phyloP scores from a whole-genome alignment of 345 rosid species.

The Syzygium oleosum region DNA sequence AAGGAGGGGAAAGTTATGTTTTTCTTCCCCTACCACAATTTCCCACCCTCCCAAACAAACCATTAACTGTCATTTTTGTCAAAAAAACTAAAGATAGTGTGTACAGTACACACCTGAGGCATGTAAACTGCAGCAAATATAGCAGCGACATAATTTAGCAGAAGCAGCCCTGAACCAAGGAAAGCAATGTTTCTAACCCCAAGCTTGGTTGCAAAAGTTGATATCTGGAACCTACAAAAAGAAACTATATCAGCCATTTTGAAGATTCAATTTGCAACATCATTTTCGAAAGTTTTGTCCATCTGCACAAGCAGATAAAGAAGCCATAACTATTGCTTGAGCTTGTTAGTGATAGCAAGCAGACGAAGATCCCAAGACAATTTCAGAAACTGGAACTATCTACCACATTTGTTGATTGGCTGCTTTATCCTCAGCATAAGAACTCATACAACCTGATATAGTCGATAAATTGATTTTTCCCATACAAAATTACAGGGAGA shows the following conservation, averaged over 20 bases:
- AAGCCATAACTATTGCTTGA: neutral
- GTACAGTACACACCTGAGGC: conserved; percentile 59
- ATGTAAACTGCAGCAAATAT: conserved; percentile 67
- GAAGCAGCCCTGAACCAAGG: conserved; percentile 79
- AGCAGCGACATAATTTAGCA: conserved; percentile 73
- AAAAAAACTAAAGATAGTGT: neutral
- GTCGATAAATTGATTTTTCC: neutral
- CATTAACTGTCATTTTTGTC: neutral
- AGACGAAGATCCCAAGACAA: neutral
- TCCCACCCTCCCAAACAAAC: neutral
- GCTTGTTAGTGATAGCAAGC: neutral
- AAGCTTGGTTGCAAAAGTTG: conserved; percentile 86
- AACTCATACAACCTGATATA: neutral
- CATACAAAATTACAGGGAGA: neutral
- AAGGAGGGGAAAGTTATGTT: neutral
- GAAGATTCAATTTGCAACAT: neutral
- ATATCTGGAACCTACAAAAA: conserved; percentile 68
- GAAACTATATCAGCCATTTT: neutral
- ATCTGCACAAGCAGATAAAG: neutral
- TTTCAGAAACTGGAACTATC: neutral
- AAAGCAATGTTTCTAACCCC: conserved; percentile 94
- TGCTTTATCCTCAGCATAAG: neutral
- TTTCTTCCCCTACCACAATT: neutral
- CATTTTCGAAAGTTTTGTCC: neutral
- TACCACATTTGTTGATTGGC: neutral